Evolutionary conservation across 2,329 filamentous ascomycete genomes (phyloP), one percentile per base, ranked within the genome.

Genomic region (Chalaropsis ovoidea): DNA sequence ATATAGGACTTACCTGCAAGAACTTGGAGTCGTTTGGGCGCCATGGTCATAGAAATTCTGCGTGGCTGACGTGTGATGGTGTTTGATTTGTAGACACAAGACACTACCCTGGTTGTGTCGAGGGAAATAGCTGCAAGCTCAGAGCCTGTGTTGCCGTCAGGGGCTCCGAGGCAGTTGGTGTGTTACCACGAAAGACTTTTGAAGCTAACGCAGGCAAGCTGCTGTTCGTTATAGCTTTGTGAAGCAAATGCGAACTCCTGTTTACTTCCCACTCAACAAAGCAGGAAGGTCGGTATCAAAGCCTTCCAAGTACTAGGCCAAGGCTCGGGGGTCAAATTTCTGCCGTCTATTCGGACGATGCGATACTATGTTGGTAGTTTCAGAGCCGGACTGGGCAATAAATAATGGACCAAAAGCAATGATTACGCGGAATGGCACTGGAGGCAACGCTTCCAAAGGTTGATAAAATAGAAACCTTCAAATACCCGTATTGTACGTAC

Each of bases 11-110:
- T 64, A 67, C 65, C 65, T 45, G 62, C 56, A 41, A 67, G 65
- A 52, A 67, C 62, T 52, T 64, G 62, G 15, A 67, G 62, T 15
- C 65, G 62, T 64, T 67, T 67, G 27, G 62, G 54, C 24, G 65
- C 65, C 65, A 67, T 67, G 22, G 61, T 54, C 6, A 27, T 47
- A 43, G 47, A 41, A 42, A 41, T 17, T 24, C 15, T 42, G 60
- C 31, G 60, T 31, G 41, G 19, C 22, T 6, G 17, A n/a, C 11
- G 19, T 52, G 19, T 52, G 31, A 47, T 27, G 24, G 24, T 8
- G 45, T 24, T 49, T 17, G 42, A 62, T 35, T 58, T 58, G 24
- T 31, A 35, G 54, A 35, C 27, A 19, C 54, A 35, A 58, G 54
- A 58, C 54, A 58, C 13, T 24, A 39, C 47, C 47, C 47, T 52